A percentile compares a stretch with the other conserved stretches of the same genome.
Evolutionary conservation across 202 grass and related monocot species (phyloP).

Genomic region (Thinopyrum obtusiflorum): DNA sequence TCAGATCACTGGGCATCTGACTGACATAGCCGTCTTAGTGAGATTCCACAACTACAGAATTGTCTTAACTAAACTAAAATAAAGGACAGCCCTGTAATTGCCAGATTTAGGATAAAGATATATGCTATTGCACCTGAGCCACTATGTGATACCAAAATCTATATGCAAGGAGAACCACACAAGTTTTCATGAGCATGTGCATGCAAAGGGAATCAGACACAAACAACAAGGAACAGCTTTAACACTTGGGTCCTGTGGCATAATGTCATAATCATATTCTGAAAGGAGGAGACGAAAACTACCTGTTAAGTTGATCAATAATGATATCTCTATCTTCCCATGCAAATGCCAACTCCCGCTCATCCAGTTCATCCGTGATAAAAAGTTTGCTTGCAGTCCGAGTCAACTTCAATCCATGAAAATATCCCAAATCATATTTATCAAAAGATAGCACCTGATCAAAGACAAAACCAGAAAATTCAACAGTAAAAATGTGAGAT

Average conservation of each 20-base stretch:
- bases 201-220: neutral
- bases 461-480: conserved; percentile 28
- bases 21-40: neutral
- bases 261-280: neutral
- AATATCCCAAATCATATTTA: conserved; percentile 59
- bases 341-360: conserved; percentile 53
- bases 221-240: neutral
- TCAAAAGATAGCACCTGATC: conserved; percentile 56
- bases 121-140: neutral
- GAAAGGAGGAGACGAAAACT: neutral
- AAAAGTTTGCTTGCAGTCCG: conserved; percentile 52
- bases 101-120: conserved; percentile 11
- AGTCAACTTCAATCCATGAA: conserved; percentile 45
- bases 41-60: neutral
- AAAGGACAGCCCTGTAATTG: neutral
- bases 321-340: conserved; percentile 59
- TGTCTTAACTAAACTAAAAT: neutral
- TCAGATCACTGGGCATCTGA: neutral
- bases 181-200: neutral
- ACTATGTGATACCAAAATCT: neutral
- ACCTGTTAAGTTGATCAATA: conserved; percentile 54
- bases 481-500: conserved; percentile 14
- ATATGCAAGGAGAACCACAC: conserved; percentile 6
- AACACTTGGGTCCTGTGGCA: neutral
- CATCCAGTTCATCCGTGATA: conserved; percentile 55